Conservation (phyloP, 768 basidiomycete species). For the Artomyces pyxidatus region DNA sequence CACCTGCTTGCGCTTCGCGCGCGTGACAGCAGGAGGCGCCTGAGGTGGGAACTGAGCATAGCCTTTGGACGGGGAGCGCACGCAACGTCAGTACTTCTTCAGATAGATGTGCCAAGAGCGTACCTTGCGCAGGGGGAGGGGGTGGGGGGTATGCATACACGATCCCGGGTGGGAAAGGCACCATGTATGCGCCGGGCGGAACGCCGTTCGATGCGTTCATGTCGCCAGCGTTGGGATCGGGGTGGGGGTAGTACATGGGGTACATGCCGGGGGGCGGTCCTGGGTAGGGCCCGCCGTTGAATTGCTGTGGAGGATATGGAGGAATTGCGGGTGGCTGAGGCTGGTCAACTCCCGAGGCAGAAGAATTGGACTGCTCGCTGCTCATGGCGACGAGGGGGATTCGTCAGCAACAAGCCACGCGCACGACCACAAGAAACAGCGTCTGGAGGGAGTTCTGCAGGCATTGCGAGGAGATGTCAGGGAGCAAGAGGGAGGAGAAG, state of each 20-base stretch:
- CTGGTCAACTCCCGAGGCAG: conserved; percentile 6
- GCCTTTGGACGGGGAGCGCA: conserved; percentile 6
- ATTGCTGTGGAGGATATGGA: conserved; percentile 13
- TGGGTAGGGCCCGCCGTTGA: conserved; percentile 6
- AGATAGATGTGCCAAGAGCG: neutral
- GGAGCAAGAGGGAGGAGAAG: neutral
- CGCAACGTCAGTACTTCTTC: neutral
- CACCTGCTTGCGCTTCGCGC: conserved; percentile 45
- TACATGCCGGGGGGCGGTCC: conserved; percentile 14
- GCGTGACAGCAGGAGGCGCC: conserved; percentile 20
- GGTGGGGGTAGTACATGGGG: conserved; percentile 15
- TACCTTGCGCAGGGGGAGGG: conserved; percentile 14
- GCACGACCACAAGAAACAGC: neutral
- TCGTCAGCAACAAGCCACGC: neutral
- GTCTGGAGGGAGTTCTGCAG: neutral
- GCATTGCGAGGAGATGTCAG: neutral
- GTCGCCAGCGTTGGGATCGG: conserved; percentile 12
- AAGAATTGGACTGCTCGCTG: conserved; percentile 12
- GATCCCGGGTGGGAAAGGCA: conserved; percentile 12
- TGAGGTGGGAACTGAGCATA: conserved; percentile 18
- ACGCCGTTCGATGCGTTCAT: conserved; percentile 6
- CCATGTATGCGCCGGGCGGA: conserved; percentile 12
- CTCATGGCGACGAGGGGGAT: conserved; percentile 11
- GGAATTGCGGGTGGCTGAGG: conserved; percentile 7
- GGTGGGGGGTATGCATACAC: conserved; percentile 20